Evolutionary conservation across 1,284 basidiomycete species (phyloP), one percentile per base, ranked within the genome.

Genomic region (Boletus sp.): DNA sequence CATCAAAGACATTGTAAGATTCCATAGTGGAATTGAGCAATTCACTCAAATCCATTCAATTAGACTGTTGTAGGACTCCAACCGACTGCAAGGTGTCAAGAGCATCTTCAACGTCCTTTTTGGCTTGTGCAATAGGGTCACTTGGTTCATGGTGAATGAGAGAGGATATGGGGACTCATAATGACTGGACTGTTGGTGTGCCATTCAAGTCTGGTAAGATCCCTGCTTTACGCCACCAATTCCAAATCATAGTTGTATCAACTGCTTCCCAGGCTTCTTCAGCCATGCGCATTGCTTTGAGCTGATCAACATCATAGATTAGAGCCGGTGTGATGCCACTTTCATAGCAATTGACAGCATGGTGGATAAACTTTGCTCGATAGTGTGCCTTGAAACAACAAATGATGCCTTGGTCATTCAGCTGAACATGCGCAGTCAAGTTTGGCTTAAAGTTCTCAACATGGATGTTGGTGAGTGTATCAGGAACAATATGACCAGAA

Each of bases 331-430:
- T 51, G 19, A 14, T 51, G 16, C 28, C n/a, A 7, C 21, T 6
- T 19, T 56, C 37, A 33, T 56, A 56, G 9, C 5, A 7, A 13
- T 56, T 37, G n/a, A 51, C 7, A 7, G 55, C 27, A 19, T n/a
- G 23, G 2, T 44, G 0, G 21, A 56, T n/a, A 9, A 51, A 56
- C 17, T 30, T 50, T 2, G 51, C 37, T 28, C 9, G 17, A 9
- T 58, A 58, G 2, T 62, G 40, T 0, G 50, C 49, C 16, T 62
- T 62, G 40, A 62, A 62, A 30, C 54, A 59, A 0, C 13, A n/a
- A 2, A 62, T 62, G 2, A 62, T 59, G 0, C 38, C 61, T 19
- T 63, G 62, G n/a, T 60, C 52, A 51, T 62, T 62, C 0, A 28
- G 61, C 17, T 62, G 56, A 0, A 63, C 21, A n/a, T 63, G 58